Evolutionary conservation across 1,139 yeast species (phyloP), one percentile per base, ranked within the genome.

Genomic region (Debaryomyces robertsiae): DNA sequence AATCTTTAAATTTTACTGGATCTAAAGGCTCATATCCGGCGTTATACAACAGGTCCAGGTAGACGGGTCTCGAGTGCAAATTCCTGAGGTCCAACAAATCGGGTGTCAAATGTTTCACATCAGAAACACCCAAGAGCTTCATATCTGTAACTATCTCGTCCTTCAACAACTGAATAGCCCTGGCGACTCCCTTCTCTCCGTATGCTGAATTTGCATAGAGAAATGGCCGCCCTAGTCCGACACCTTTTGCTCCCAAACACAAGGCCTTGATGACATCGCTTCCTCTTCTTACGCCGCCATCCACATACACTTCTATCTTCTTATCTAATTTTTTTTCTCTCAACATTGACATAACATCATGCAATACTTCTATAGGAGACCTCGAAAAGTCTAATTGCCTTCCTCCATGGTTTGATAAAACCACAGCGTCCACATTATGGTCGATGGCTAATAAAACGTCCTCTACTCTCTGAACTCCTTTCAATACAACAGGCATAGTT

Each of bases 321-420:
- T 57, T 52, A 38, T 70, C 66, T 27, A 72, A 62, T 1, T 58
- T 55, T 15, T 51, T 53, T 34, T 64, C 57, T 39, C 67, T 69
- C 38, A 75, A 61, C 9, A 69, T 54, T 7, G 70, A 69, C 50
- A 67, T 63, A 11, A 74, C 61, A 41, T 76, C 80, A 2, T 76
- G 75, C 40, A 77, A 60, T 4, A 75, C 69, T 49, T 75, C 74
- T 32, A 77, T 57, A 1, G 82, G 74, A 0, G 81, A 67, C 41
- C 69, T 63, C 2, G 79, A 61, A 32, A 65, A 72, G 40, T 77
- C 82, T 42, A 77, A 57, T 43, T 77, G 80, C 43, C 82, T 61
- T 13, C 82, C 82, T 14, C 82, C 82, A 52, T 77, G 82, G 49
- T 77, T 77, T 6, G 82, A 77, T 25, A 77, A 60, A 6, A 77